phyloP scores from a whole-genome alignment of 306 rosid genomes.

The Citrullus amarus region DNA sequence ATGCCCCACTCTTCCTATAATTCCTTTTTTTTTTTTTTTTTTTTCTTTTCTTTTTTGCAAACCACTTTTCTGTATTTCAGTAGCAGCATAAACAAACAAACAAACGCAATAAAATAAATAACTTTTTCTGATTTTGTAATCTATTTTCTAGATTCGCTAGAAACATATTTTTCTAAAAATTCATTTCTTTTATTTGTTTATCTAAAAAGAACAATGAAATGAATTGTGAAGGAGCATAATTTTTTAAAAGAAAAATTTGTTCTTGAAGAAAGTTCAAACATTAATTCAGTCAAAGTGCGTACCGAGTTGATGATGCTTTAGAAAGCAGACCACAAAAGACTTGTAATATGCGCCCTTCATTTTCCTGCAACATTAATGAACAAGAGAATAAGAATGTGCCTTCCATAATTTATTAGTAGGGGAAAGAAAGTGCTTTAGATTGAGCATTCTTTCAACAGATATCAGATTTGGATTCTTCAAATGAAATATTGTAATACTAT shows the following conservation, averaged over 20 bases:
- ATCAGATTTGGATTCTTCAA: constrained; percentile 3
- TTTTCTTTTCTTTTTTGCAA: too few relatives aligned
- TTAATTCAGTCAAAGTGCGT: constrained; percentile 6
- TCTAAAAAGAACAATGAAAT: neutral
- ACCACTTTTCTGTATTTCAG: neutral
- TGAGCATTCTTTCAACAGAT: neutral
- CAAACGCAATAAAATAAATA: neutral
- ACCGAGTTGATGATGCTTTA: neutral
- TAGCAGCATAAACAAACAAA: neutral
- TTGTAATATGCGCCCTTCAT: constrained; percentile 8
- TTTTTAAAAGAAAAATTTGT: neutral
- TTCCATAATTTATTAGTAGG: neutral
- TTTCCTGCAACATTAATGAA: constrained; percentile 1
- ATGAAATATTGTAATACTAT: neutral
- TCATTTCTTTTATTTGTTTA: neutral
- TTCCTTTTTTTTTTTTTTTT: too few relatives aligned
- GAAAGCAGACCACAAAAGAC: neutral
- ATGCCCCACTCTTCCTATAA: neutral
- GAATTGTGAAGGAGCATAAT: neutral
- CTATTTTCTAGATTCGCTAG: neutral
- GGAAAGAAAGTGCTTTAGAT: neutral
- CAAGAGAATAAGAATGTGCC: constrained; percentile 6
- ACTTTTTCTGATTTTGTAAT: neutral
- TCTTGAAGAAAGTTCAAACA: neutral
- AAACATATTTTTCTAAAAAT: neutral